Conservation (phyloP, 768 basidiomycete genomes). For the Agaricus subrufescens region DNA sequence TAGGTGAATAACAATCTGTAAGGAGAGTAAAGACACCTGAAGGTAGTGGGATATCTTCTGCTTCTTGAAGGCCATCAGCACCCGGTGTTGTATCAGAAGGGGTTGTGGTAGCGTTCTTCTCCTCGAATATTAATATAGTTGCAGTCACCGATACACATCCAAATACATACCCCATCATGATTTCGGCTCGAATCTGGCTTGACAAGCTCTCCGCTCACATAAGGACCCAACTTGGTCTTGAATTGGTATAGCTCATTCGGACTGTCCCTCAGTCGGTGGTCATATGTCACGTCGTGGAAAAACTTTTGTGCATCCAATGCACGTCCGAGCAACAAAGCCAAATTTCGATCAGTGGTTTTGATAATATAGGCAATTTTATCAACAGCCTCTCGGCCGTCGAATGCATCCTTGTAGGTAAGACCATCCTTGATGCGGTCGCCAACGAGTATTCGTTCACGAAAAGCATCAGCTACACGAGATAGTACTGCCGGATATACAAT, state of each 20-base stretch:
- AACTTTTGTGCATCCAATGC: conserved; percentile 98
- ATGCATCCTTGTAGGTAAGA: conserved; percentile 92
- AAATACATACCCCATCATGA: conserved; percentile 19
- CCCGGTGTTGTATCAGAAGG: conserved; percentile 19
- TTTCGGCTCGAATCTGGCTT: conserved; percentile 14
- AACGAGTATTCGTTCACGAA: conserved; percentile 75
- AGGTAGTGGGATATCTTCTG: conserved; percentile 72
- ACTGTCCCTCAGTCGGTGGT: conserved; percentile 90
- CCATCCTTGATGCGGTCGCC: conserved; percentile 90
- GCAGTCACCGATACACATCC: neutral
- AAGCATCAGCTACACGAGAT: conserved; percentile 91
- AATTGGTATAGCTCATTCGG: conserved; percentile 92
- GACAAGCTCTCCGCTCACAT: conserved; percentile 71
- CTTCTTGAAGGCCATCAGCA: conserved; percentile 32
- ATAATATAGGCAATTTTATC: conserved; percentile 97
- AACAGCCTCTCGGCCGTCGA: conserved; percentile 96
- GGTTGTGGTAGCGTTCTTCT: conserved; percentile 17
- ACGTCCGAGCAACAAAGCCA: conserved; percentile 91
- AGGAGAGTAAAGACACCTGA: conserved; percentile 94
- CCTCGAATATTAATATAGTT: neutral
- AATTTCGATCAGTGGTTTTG: conserved; percentile 95
- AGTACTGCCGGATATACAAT: conserved; percentile 94
- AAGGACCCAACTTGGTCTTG: conserved; percentile 77
- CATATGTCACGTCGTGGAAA: conserved; percentile 99
- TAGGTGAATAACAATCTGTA: conserved; percentile 97